Base-by-base conservation (phyloP, 2,329 filamentous ascomycete genomes). In the Trichoderma atroviride region DNA sequence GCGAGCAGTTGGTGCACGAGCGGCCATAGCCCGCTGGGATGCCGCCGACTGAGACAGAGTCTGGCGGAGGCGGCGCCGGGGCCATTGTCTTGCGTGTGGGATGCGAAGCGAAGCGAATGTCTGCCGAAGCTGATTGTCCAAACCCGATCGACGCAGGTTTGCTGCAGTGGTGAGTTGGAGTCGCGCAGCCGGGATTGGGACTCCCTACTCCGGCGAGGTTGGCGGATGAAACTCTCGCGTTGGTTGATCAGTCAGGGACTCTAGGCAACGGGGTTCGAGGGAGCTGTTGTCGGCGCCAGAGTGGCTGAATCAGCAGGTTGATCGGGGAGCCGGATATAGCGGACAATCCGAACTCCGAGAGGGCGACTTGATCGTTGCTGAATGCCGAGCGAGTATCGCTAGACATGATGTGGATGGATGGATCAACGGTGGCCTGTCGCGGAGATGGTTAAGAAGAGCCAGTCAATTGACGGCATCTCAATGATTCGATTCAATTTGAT, bases 1-100 rank as follows among this genome's bases (percentile, higher is more conserved):
- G 78, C 57, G 82, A 81, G 73, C 83, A 85, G 72, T 82, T 84
- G 43, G 79, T 81, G 70, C 83, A 84, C 1, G 83, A 83, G 55
- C 81, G 76, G 27, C 82, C 82, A 70, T 84, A 84, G 22, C 79
- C 79, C 14, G 79, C 79, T 6, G 79, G 77, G 37, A 73, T 72
- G n/a, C 77, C 77, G 50, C 56, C 62, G 13, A 53, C 62, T 29
- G 61, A 50, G 53, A 56, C 62, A 19, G 61, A 24, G 55, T 65
- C 68, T 58, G 64, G 61, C 47, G 56, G 62, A 57, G 62, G 61
- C 43, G 68, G 68, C 62, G 55, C 68, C 19, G 68, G 60, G 43
- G 35, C 55, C 68, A 70, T 70, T 59, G 61, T 56, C 58, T 60
- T 43, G 37, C 56, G 47, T 35, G 33, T 35, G 33, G 47, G 16